Evolutionary conservation across 495 filamentous ascomycete genomes (phyloP).

Genomic region (Daldinia vernicosa): DNA sequence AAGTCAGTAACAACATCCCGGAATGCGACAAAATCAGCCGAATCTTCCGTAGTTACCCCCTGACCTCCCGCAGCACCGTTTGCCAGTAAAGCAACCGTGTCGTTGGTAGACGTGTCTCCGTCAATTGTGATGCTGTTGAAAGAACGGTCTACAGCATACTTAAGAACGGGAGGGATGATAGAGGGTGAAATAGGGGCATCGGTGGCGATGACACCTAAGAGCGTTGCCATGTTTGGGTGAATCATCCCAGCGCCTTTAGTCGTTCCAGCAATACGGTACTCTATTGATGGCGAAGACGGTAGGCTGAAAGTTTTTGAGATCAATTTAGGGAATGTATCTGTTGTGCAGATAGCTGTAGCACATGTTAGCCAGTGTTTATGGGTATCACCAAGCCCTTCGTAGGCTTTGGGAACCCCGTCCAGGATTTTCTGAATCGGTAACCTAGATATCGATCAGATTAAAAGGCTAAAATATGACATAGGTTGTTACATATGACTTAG

Average conservation of each 20-base stretch:
- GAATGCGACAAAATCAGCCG: conserved; percentile 72
- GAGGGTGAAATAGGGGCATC: conserved; percentile 81
- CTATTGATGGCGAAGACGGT: conserved; percentile 76
- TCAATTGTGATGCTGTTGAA: conserved; percentile 99
- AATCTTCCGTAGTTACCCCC: conserved; percentile 63
- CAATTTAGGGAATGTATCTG: conserved; percentile 98
- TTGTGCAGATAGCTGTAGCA: conserved; percentile 96
- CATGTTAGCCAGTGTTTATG: conserved; percentile 88
- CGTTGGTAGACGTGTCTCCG: conserved; percentile 96
- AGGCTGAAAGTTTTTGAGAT: conserved; percentile 84
- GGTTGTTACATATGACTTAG: not conserved
- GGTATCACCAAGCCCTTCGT: conserved; percentile 70
- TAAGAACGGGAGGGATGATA: conserved; percentile 74
- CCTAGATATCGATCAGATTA: conserved; percentile 50
- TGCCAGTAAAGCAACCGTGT: conserved; percentile 91
- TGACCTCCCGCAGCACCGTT: conserved; percentile 90
- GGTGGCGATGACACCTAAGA: conserved; percentile 92
- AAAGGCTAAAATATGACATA: not conserved
- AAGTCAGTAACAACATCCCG: conserved; percentile 75
- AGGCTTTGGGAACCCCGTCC: conserved; percentile 77
- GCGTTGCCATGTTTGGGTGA: conserved; percentile 98
- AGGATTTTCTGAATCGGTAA: conserved; percentile 93
- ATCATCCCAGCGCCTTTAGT: conserved; percentile 99
- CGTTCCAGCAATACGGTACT: conserved; percentile 91
- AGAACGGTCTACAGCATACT: conserved; percentile 77